Conservation (phyloP, 2,329 filamentous ascomycete species). For the Trichoderma atroviride region DNA sequence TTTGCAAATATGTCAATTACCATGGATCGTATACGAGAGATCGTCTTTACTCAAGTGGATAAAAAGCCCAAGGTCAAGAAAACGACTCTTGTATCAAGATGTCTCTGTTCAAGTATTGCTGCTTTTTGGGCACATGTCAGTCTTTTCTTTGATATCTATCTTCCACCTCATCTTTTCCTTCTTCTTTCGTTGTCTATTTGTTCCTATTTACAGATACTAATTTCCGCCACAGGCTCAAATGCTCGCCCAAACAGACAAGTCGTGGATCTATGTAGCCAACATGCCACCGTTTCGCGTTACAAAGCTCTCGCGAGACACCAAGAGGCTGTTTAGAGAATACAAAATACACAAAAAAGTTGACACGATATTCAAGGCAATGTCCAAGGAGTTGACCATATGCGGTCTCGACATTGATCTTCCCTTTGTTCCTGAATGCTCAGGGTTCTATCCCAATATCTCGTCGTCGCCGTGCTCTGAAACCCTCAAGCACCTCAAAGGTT, state of each 20-base stretch:
- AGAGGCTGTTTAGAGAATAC: conserved; percentile 23
- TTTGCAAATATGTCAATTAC: background rate
- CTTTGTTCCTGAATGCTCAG: conserved; percentile 19
- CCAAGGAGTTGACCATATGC: background rate
- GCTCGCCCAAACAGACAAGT: conserved; percentile 23
- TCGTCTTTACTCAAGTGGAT: background rate
- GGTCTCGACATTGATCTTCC: conserved; percentile 26
- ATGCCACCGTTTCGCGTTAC: conserved; percentile 25
- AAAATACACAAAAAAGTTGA: conserved; percentile 19
- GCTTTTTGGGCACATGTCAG: conserved; percentile 26
- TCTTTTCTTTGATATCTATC: background rate
- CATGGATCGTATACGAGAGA: conserved; percentile 7
- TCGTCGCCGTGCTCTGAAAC: conserved; percentile 21
- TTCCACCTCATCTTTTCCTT: no score
- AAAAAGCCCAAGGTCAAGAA: conserved; percentile 18
- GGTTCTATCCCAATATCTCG: conserved; percentile 23
- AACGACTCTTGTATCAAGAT: conserved; percentile 13
- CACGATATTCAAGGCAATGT: conserved; percentile 18
- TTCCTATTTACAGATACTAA: background rate
- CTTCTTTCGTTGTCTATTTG: background rate
- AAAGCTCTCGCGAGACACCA: conserved; percentile 19
- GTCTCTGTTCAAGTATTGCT: conserved; percentile 22
- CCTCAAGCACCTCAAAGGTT: conserved; percentile 18
- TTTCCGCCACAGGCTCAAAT: conserved; percentile 16
- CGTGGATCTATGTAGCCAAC: conserved; percentile 26